These are phyloP conservation scores for Phialophora chinensis DNA, from an alignment of 2,329 filamentous ascomycete species.

Conservation along the genomic window DNA sequence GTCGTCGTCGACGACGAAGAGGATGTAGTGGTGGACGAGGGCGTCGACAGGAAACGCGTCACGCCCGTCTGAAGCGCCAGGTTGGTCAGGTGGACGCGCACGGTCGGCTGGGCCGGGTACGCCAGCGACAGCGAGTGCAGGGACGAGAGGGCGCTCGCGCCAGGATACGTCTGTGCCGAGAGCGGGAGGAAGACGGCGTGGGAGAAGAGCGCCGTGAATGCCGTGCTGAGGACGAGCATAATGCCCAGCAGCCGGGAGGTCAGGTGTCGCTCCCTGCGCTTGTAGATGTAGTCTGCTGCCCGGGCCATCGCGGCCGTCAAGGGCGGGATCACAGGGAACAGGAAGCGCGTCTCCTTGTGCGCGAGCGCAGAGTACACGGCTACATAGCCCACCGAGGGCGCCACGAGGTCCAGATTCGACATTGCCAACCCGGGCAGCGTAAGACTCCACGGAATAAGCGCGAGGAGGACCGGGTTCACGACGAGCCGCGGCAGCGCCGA, in stretches of 20 bases:
- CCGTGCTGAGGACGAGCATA: conserved; percentile 64
- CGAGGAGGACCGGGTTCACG: conserved; percentile 70
- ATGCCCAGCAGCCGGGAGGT: conserved; percentile 63
- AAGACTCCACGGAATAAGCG: conserved; percentile 43
- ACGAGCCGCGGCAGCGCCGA: conserved; percentile 82
- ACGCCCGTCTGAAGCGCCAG: conserved; percentile 68
- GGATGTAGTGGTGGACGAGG: conserved; percentile 18
- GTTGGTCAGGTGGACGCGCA: conserved; percentile 63
- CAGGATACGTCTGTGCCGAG: conserved; percentile 91
- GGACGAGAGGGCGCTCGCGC: conserved; percentile 73
- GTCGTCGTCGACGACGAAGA: conserved; percentile 18
- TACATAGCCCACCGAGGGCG: conserved; percentile 75
- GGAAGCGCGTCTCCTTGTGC: conserved; percentile 95
- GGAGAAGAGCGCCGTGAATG: conserved; percentile 66
- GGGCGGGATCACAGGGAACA: conserved; percentile 83
- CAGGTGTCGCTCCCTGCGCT: conserved; percentile 66
- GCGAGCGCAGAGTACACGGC: conserved; percentile 84
- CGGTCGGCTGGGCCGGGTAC: conserved; percentile 38
- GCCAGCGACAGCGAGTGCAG: conserved; percentile 46
- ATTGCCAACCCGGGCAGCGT: conserved; percentile 38
- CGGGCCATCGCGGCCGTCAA: conserved; percentile 79
- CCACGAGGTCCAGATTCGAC: conserved; percentile 62
- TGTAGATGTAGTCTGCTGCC: conserved; percentile 73
- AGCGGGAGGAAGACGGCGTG: conserved; percentile 74
- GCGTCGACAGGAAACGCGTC: conserved; percentile 62